Percentiles rank a stretch among this genome's conserved stretches.
Evolutionary conservation across 176 grass and related monocot genomes (phyloP).

Genomic region (Hordeum vulgare): DNA sequence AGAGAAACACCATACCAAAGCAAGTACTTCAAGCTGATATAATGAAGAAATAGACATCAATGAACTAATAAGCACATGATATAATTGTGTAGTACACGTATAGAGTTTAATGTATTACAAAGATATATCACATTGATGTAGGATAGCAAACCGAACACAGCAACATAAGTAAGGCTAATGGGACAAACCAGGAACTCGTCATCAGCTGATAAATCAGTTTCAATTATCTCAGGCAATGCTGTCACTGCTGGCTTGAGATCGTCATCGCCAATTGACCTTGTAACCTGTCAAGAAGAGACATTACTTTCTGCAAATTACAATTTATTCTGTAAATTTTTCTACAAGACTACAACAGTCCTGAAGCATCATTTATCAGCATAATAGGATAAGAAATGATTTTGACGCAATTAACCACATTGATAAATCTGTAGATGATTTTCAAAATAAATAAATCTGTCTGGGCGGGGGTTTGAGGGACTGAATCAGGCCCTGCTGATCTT

Average conservation of each 20-base stretch:
- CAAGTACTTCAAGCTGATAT: neutral
- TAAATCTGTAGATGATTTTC: neutral
- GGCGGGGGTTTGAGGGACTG: neutral
- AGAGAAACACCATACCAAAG: neutral
- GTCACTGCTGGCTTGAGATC: conserved; percentile 97
- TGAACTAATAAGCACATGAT: neutral
- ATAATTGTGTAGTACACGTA: neutral
- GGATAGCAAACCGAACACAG: neutral
- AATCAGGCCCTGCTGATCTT: neutral
- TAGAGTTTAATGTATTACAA: neutral
- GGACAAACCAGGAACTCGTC: conserved; percentile 78
- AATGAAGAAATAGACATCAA: neutral
- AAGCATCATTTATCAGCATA: neutral
- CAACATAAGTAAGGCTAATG: neutral
- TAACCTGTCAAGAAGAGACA: conserved; percentile 60
- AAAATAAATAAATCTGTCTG: neutral
- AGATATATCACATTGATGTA: neutral
- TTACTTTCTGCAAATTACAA: neutral
- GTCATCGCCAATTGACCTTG: conserved; percentile 90
- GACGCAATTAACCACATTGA: neutral
- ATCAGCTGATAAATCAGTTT: conserved; percentile 62
- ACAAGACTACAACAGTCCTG: neutral
- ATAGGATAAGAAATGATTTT: neutral
- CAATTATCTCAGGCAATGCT: conserved; percentile 71
- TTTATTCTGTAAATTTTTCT: neutral